Percentiles rank a stretch among this genome's conserved stretches.
phyloP scores from a whole-genome alignment of 139 green algal genomes.

The Mesotaenium endlicherianum region DNA sequence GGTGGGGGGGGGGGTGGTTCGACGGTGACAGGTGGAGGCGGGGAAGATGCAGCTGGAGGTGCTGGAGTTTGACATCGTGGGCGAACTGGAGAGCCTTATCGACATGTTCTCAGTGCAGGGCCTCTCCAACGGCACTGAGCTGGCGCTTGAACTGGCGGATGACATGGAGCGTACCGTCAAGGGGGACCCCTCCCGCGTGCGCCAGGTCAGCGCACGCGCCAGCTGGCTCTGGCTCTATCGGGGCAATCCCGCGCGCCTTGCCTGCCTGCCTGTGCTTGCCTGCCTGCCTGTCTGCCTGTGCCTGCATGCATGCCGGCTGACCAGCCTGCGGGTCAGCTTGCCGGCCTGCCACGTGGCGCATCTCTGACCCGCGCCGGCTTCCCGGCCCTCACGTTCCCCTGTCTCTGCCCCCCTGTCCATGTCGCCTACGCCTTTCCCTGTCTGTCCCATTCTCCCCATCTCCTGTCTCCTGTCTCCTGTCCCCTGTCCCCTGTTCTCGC shows the following conservation, averaged over 20 bases:
- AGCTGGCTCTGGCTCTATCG: no score
- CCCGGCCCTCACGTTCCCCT: no score
- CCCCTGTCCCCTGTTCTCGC: not conserved
- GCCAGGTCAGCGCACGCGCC: slow-evolving; percentile 60
- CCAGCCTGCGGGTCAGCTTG: no score
- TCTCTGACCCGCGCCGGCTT: no score
- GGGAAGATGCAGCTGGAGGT: slow-evolving; percentile 26
- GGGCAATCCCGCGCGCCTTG: no score
- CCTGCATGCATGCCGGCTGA: no score
- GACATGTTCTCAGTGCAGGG: slow-evolving; percentile 31
- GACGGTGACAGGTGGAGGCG: slow-evolving; percentile 3
- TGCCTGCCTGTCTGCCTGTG: no score
- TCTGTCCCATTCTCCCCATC: not conserved
- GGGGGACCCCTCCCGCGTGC: not conserved
- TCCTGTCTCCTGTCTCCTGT: no score
- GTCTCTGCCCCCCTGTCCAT: not conserved
- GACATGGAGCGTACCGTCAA: slow-evolving; percentile 23
- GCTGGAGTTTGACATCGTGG: slow-evolving; percentile 17
- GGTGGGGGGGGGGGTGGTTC: no score
- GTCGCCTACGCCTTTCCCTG: not conserved
- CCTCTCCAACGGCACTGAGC: slow-evolving; percentile 35
- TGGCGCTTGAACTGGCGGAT: slow-evolving; percentile 47
- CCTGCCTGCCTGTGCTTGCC: no score
- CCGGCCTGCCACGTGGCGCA: no score
- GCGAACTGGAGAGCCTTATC: slow-evolving; percentile 7